Evolutionary conservation across 805 yeast species (phyloP).

Genomic region (Ogataea philodendri): DNA sequence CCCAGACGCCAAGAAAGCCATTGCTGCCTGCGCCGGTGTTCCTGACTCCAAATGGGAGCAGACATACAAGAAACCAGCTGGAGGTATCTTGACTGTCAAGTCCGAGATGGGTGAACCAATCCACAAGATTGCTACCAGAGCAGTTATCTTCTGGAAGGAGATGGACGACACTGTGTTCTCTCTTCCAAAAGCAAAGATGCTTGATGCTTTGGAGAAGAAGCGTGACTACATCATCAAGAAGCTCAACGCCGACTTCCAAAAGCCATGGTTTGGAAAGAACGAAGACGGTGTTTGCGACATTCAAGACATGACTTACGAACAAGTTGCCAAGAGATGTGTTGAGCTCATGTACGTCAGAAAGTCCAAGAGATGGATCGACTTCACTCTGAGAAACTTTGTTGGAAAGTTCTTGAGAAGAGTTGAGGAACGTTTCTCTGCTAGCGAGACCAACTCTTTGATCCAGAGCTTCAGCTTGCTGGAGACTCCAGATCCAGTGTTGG

Average conservation of each 20-base stretch:
- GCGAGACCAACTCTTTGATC: conserved; percentile 60
- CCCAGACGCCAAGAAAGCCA: conserved; percentile 88
- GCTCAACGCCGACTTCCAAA: conserved; percentile 92
- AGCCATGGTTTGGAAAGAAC: conserved; percentile 93
- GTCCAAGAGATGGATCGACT: conserved; percentile 84
- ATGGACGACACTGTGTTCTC: conserved; percentile 90
- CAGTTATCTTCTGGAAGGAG: conserved; percentile 96
- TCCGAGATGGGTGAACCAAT: conserved; percentile 99
- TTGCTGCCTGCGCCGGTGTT: conserved; percentile 89
- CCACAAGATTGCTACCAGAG: conserved; percentile 97
- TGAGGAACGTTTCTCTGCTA: conserved; percentile 87
- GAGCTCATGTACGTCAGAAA: conserved; percentile 84
- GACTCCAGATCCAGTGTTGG: conserved; percentile 60
- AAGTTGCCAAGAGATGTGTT: conserved; percentile 82
- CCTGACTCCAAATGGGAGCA: conserved; percentile 87
- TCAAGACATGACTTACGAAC: conserved; percentile 93
- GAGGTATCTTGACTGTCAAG: conserved; percentile 93
- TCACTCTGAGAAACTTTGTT: conserved; percentile 77
- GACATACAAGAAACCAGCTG: conserved; percentile 92
- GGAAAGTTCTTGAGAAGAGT: conserved; percentile 89
- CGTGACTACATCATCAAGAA: conserved; percentile 80
- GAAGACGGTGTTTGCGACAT: conserved; percentile 80
- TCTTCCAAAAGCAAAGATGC: conserved; percentile 83
- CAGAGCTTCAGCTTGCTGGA: conserved; percentile 71
- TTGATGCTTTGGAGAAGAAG: conserved; percentile 78